These are phyloP conservation scores for Phymatotrichopsis omnivora DNA, from an alignment of 2,329 filamentous ascomycete genomes.

Conservation along the genomic window DNA sequence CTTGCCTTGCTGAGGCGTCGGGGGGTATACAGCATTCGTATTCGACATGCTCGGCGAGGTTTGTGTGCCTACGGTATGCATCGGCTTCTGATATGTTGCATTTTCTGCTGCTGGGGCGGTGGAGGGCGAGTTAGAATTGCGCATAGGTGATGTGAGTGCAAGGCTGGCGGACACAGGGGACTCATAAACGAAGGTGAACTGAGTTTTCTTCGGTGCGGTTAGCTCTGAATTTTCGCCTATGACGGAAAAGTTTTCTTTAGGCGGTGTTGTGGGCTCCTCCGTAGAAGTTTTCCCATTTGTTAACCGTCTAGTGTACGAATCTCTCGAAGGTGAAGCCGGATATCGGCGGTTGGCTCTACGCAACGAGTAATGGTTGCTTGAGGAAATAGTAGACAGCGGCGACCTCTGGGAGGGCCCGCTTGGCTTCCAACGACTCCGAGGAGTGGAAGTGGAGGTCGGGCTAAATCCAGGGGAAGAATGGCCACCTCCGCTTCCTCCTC, in stretches of 20 bases:
- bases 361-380: constrained; percentile 33
- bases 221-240: constrained; percentile 49
- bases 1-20: constrained; percentile 38
- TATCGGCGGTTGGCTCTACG: constrained; percentile 23
- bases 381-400: constrained; percentile 26
- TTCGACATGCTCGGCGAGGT: constrained; percentile 44
- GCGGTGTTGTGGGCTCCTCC: constrained; percentile 17
- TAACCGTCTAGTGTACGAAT: constrained; percentile 14
- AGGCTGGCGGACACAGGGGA: constrained; percentile 43
- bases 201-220: constrained; percentile 47
- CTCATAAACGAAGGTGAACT: constrained; percentile 95
- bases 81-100: constrained; percentile 27
- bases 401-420: constrained; percentile 29
- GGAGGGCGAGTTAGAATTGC: constrained; percentile 30
- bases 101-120: constrained; percentile 6
- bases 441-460: constrained; percentile 25
- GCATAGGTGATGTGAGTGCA: constrained; percentile 32
- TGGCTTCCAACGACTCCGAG: constrained; percentile 30
- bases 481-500: constrained; percentile 16
- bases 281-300: constrained; percentile 10
- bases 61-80: constrained; percentile 47
- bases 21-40: constrained; percentile 34
- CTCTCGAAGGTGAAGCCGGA: constrained; percentile 21
- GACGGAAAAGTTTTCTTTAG: constrained; percentile 57
- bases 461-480: constrained; percentile 26